Base-by-base conservation (phyloP, 75 land plant genomes). In the Selaginella tamariscina region DNA sequence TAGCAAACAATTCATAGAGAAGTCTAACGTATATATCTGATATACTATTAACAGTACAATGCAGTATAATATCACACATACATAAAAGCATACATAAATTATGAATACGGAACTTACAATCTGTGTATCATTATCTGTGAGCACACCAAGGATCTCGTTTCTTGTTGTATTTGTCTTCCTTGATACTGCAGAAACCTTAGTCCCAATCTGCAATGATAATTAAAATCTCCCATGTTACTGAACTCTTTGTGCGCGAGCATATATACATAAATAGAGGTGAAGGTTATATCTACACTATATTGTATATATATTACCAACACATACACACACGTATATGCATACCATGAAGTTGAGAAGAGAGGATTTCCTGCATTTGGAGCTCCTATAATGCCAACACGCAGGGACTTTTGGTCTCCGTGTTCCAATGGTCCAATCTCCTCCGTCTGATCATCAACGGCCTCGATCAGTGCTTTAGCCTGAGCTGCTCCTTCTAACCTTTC, bases 321-420 rank as follows among this genome's bases (percentile, higher is more conserved):
- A n/a, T n/a, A n/a, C n/a, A n/a, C n/a, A n/a, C n/a, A n/a, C n/a
- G n/a, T n/a, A 11, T 23, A 69, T 13, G 65, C 82, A 22, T 13
- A 95, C 99, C 86, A 95, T 74, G 66, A 9, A 73, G 70, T 95
- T 95, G 22, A 88, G 85, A 21, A 95, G 71, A 5, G 84, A 69
- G 0, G 96, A 90, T 56, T 95, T 13, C 99, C 99, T 31, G 99
- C 89, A 75, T 95, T 95, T 0, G 97, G 97, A 23, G 92, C 85
- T 0, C 97, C 99, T 30, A 95, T 70, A n/a, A 95, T 88, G 59
- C 96, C 99, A 0, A 95, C 91, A 1, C 85, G 57, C 66, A 95
- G 76, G 13, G 99, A 90, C 70, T 27, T 71, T 84, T 91, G 99
- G 31, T 95, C 87, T 62, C 90, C 91, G 67, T 78, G 79, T 70